phyloP scores from a whole-genome alignment of 2,329 filamentous ascomycete genomes.

The Xylariaceae sp. region DNA sequence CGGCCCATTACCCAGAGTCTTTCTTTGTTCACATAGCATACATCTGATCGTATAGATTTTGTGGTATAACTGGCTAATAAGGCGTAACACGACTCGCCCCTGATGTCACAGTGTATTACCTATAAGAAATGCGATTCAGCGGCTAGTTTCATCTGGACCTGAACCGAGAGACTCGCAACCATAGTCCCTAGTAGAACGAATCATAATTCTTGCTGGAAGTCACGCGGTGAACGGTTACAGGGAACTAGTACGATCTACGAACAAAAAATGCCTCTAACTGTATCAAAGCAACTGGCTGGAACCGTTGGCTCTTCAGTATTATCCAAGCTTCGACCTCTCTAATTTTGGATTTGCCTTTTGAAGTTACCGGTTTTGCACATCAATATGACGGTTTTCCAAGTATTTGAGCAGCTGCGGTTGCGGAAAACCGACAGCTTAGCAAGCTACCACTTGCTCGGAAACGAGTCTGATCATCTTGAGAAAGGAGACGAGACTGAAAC shows the following conservation, averaged over 20 bases:
- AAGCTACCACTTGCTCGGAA: conserved; percentile 22
- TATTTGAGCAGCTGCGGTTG: conserved; percentile 1
- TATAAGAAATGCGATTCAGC: neutral
- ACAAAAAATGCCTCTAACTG: no score
- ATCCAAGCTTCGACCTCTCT: no score
- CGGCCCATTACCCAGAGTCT: no score
- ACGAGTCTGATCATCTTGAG: conserved; percentile 7
- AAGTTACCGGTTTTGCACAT: neutral
- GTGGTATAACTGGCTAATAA: neutral
- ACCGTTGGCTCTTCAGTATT: neutral
- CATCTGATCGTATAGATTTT: neutral
- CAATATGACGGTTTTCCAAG: neutral
- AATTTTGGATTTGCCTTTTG: no score
- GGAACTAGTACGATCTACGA: neutral
- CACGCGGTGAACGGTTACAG: neutral
- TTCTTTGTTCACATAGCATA: no score
- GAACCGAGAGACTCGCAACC: neutral
- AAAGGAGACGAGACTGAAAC: conserved; percentile 20
- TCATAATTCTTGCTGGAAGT: neutral
- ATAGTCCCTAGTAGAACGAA: neutral
- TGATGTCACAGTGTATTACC: neutral
- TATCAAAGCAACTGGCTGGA: neutral
- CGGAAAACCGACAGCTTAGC: neutral
- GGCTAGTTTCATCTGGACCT: neutral
- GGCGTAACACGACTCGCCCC: neutral